Evolutionary conservation across 768 basidiomycete species (phyloP), one percentile per base, ranked within the genome.

Genomic region (Boletellus ananas): DNA sequence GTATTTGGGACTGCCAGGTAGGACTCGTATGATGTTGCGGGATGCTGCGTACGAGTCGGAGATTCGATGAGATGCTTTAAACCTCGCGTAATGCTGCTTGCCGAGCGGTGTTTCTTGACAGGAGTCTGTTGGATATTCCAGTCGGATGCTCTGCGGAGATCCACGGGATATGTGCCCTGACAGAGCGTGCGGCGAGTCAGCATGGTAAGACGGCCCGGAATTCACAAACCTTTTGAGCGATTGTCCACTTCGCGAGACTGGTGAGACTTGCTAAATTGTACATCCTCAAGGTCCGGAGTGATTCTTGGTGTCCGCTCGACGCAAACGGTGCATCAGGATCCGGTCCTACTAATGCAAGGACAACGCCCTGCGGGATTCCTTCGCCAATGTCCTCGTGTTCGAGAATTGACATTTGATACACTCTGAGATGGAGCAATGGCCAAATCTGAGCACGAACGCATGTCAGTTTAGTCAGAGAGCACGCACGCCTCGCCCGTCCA

Each of bases 401-500:
- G 4, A 93, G 74, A 21, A 90, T 65, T 0, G 84, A 75, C 79
- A 92, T 81, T 62, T 93, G 89, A 62, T 79, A 79, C 12, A 93
- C 83, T 40, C 90, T 91, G 46, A 44, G 34, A 52, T 38, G 17
- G 29, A 51, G 44, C 8, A 33, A 29, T 33, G 21, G 34, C 12
- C 13, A 29, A 3, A 18, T 16, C 11, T 57, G 45, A 45, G 45
- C 27, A 23, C 4, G 16, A 31, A 29, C 4, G 23, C 16, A 21
- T 25, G 18, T 34, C 23, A 20, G 23, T 40, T 42, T 20, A 21
- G 39, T 42, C 4, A 1, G 47, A 35, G 46, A 40, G 35, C 36
- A 66, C 79, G 58, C 56, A 88, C 88, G 81, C 78, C 70, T 92
- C 90, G 46, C 90, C 90, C 23, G 72, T 71, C 89, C 89, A 93